phyloP scores from a whole-genome alignment of 805 yeast species.

The Yamadazyma ubonensis region DNA sequence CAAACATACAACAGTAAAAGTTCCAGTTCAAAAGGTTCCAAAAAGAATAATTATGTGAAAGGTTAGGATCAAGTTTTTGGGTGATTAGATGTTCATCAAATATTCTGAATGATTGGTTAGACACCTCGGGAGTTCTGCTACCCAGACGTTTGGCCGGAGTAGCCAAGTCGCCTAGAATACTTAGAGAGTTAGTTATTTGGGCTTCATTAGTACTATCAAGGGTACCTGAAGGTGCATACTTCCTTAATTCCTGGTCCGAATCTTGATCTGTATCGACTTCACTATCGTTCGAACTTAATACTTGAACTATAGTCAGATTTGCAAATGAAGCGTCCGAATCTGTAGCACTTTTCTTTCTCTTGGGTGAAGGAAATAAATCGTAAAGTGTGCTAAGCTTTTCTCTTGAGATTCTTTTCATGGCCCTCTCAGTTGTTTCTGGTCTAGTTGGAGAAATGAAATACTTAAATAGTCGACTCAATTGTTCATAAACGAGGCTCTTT shows the following conservation, averaged over 20 bases:
- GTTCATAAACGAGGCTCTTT: not conserved
- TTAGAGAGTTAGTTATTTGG: not conserved
- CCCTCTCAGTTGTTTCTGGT: not conserved
- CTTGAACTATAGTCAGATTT: not conserved
- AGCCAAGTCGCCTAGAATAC: not conserved
- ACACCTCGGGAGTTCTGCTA: slow-evolving; percentile 2
- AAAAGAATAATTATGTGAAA: slow-evolving; percentile 19
- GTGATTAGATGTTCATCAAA: slow-evolving; percentile 34
- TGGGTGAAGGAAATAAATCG: not conserved
- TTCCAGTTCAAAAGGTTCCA: slow-evolving; percentile 38
- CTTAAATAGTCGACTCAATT: not conserved
- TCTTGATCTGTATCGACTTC: not conserved
- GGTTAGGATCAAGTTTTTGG: slow-evolving; percentile 16
- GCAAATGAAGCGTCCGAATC: not conserved
- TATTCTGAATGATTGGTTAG: slow-evolving; percentile 14
- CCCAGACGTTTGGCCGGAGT: not conserved
- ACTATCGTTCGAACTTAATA: too few species aligned
- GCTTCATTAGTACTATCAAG: not conserved
- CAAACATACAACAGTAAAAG: slow-evolving; percentile 29
- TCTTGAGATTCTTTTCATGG: slow-evolving; percentile 4
- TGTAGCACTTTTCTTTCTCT: not conserved
- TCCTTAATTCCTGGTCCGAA: not conserved
- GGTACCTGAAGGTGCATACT: not conserved
- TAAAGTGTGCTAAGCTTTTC: slow-evolving; percentile 3
- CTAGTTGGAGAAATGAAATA: not conserved